Percentiles rank a stretch among this genome's conserved stretches.
phyloP scores from a whole-genome alignment of 2,329 filamentous ascomycete species.

The Cercospora sojina region DNA sequence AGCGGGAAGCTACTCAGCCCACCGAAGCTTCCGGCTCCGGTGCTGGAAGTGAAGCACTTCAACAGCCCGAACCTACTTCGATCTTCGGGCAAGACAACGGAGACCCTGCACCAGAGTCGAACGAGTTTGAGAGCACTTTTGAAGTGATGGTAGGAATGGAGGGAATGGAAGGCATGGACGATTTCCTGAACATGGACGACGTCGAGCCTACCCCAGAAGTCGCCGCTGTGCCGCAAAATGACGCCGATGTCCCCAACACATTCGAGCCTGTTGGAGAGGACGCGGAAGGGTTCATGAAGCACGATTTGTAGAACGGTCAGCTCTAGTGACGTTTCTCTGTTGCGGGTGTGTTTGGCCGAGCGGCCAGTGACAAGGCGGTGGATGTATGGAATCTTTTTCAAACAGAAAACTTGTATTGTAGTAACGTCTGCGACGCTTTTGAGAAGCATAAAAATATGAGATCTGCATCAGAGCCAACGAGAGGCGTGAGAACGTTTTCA shows the following conservation, averaged over 20 bases:
- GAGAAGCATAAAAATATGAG: not conserved
- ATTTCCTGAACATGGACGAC: slow-evolving; percentile 15
- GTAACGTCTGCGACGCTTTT: slow-evolving; percentile 1
- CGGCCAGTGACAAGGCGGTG: not conserved
- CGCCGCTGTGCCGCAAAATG: slow-evolving; percentile 7
- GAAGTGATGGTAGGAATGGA: slow-evolving; percentile 13
- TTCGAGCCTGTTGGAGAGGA: slow-evolving; percentile 28
- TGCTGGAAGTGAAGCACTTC: slow-evolving; percentile 1
- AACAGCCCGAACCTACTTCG: slow-evolving; percentile 8
- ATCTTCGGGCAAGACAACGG: slow-evolving; percentile 11
- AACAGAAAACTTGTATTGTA: slow-evolving; percentile 8
- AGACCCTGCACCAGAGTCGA: not conserved
- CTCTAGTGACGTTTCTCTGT: not conserved
- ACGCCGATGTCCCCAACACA: not conserved
- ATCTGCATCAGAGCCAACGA: not conserved
- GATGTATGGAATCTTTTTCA: not conserved
- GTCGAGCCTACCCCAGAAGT: slow-evolving; percentile 8
- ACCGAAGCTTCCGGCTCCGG: slow-evolving; percentile 1
- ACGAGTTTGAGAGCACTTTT: slow-evolving; percentile 12
- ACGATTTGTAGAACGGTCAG: slow-evolving; percentile 28
- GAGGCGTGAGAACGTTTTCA: not conserved
- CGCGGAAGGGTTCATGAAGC: slow-evolving; percentile 34
- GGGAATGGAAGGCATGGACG: slow-evolving; percentile 15
- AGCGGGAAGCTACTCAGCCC: slow-evolving; percentile 7
- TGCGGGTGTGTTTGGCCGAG: not conserved